These are phyloP conservation scores for Miscanthus lutarioriparius DNA, from an alignment of 176 grass and related monocot species.

Conservation along the genomic window DNA sequence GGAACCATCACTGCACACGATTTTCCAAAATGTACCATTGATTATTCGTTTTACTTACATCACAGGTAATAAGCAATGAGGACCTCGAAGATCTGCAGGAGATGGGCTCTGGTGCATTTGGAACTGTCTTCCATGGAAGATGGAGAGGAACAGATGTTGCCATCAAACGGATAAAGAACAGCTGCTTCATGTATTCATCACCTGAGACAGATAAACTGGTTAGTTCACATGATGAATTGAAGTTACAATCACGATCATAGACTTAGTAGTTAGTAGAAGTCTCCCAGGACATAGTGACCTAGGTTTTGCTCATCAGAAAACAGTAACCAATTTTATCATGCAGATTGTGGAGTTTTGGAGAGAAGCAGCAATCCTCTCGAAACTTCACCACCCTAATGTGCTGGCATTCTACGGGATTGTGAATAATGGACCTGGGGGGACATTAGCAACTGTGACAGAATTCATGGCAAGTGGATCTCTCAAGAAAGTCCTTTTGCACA, in stretches of 20 bases:
- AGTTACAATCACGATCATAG: background rate
- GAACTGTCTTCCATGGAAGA: conserved; percentile 84
- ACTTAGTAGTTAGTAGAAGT: background rate
- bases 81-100: conserved; percentile 91
- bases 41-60: background rate
- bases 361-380: conserved; percentile 77
- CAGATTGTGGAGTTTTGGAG: conserved; percentile 77
- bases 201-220: conserved; percentile 72
- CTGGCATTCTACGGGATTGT: conserved; percentile 79
- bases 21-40: background rate
- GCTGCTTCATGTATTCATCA: conserved; percentile 59
- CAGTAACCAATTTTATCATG: background rate
- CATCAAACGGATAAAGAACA: conserved; percentile 86
- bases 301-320: background rate
- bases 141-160: conserved; percentile 93
- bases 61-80: conserved; percentile 74
- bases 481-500: conserved; percentile 57
- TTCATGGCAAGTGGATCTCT: conserved; percentile 88
- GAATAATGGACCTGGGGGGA: conserved; percentile 63
- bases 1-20: background rate
- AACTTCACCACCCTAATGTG: conserved; percentile 91
- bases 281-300: background rate
- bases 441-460: conserved; percentile 82
- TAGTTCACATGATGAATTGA: conserved; percentile 24
- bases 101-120: conserved; percentile 82